These are phyloP conservation scores for Boletus austroedulis DNA, from an alignment of 1,284 basidiomycete genomes.

Conservation along the genomic window DNA sequence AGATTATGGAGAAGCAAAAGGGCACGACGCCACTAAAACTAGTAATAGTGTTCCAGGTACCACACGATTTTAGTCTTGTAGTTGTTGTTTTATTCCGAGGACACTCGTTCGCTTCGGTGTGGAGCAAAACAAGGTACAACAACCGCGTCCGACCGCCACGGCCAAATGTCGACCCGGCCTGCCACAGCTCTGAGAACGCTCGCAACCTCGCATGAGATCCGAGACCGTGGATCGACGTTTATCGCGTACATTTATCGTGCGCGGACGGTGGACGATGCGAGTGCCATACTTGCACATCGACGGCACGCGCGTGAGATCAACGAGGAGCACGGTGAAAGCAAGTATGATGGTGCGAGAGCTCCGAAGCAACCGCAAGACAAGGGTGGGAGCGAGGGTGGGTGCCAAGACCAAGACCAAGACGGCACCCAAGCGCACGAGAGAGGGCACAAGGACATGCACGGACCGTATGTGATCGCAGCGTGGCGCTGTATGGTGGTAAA, in stretches of 20 bases:
- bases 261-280: constrained; percentile 47
- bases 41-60: neutral
- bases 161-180: neutral
- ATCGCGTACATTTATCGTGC: constrained; percentile 59
- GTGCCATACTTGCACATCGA: constrained; percentile 35
- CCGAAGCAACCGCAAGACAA: neutral
- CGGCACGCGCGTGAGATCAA: neutral
- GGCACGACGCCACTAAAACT: neutral
- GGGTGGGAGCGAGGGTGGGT: neutral
- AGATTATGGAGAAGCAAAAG: constrained; percentile 11
- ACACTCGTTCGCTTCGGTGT: too few species aligned
- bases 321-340: neutral
- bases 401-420: neutral
- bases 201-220: constrained; percentile 67
- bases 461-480: constrained; percentile 65
- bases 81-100: neutral
- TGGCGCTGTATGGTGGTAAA: constrained; percentile 77
- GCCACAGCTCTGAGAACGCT: constrained; percentile 34
- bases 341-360: neutral
- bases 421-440: neutral
- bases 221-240: constrained; percentile 69
- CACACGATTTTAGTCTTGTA: constrained; percentile 21
- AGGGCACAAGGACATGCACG: neutral
- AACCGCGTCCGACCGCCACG: too few species aligned
- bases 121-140: too few species aligned